These are phyloP conservation scores for Neonectria punicea DNA, from an alignment of 2,329 filamentous ascomycete genomes.

Conservation along the genomic window DNA sequence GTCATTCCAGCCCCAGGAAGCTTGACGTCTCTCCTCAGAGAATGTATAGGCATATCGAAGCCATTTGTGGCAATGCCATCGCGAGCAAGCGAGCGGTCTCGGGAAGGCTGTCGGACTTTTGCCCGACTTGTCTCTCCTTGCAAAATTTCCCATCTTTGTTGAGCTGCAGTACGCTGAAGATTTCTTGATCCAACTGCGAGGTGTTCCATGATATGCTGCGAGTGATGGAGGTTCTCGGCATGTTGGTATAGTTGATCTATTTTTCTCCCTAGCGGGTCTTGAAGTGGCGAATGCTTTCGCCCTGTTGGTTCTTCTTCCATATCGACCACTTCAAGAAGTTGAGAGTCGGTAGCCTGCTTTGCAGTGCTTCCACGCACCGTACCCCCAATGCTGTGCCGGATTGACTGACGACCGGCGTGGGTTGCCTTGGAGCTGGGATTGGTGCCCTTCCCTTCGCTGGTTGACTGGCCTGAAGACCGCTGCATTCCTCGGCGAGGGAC, in stretches of 20 bases:
- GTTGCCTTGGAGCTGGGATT: conserved; percentile 43
- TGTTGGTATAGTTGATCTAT: conserved; percentile 48
- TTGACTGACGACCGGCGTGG: conserved; percentile 41
- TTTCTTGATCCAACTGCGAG: conserved; percentile 40
- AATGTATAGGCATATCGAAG: conserved; percentile 22
- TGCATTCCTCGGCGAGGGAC: conserved; percentile 38
- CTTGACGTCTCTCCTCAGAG: conserved; percentile 25
- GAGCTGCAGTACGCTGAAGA: conserved; percentile 5
- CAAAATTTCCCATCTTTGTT: conserved; percentile 9
- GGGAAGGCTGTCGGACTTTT: conserved; percentile 1
- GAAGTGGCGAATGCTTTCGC: conserved; percentile 10
- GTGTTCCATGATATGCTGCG: conserved; percentile 50
- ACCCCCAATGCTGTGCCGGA: conserved; percentile 49
- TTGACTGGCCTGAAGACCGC: conserved; percentile 17
- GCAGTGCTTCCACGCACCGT: conserved; percentile 27
- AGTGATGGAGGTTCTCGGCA: conserved; percentile 47
- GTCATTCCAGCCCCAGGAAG: conserved; percentile 12
- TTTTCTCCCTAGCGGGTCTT: conserved; percentile 35
- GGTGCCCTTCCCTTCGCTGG: conserved; percentile 39
- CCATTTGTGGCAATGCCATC: conserved; percentile 25
- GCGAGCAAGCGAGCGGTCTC: conserved; percentile 26
- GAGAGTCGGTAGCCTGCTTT: conserved; percentile 1
- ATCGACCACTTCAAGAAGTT: conserved; percentile 21
- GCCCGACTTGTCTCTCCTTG: conserved; percentile 3
- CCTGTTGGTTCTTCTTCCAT: conserved; percentile 12